Evolutionary conservation across 1,139 yeast species (phyloP), one percentile per base, ranked within the genome.

Genomic region (Taphrina betulina): DNA sequence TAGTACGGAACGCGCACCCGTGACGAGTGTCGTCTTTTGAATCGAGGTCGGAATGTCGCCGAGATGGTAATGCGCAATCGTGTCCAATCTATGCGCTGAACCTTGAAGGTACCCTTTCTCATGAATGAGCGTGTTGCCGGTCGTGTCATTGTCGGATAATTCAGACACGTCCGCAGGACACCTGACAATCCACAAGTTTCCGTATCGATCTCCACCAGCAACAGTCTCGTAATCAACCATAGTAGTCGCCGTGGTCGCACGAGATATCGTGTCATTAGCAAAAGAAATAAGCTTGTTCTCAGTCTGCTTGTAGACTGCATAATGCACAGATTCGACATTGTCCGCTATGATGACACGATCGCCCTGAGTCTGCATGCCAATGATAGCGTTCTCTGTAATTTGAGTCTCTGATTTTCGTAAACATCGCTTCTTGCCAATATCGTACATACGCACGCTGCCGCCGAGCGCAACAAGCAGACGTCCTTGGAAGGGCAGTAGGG

Each of bases 131-230:
- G 57, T 64, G 5, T 68, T 64, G n/a, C 80, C 75, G 42, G 75
- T 73, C 66, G 75, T 72, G 57, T 80, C 83, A 44, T 74, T 77
- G 58, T 78, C 83, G 16, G 80, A 70, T 46, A 73, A 69, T 43
- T 70, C 68, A 0, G 81, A 75, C 0, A 74, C 70, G 2, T 72
- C 69, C 19, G 70, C 69, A 0, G 85, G 79, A 44, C 83, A 69
- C 61, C 96, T 72, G 36, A 86, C 69, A 1, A 86, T 78, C 69
- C 83, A 82, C 0, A 90, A 56, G 64, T 84, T 86, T 1, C 98
- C 96, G 70, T 85, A 89, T 64, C 82, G 83, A 67, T 92, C 98
- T n/a, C 96, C 96, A 0, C 85, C 88, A 36, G 85, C 72, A 0
- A 85, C 77, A 0, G 96, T 88, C 59, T 81, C 82, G 58, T 80